These are phyloP conservation scores for Penicillium paneum DNA, from an alignment of 2,329 filamentous ascomycete genomes.

Conservation along the genomic window DNA sequence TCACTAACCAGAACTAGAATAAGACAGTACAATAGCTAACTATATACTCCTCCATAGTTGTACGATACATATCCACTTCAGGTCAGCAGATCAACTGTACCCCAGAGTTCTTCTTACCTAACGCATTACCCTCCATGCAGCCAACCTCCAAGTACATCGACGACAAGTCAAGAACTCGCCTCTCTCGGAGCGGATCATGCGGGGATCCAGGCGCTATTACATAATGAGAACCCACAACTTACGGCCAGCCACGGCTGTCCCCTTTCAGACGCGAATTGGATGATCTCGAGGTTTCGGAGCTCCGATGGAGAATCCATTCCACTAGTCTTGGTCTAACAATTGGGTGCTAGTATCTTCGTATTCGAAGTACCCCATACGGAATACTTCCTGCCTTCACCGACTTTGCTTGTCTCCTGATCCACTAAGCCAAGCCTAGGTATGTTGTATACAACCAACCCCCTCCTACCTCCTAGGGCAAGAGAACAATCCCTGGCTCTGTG, in stretches of 20 bases:
- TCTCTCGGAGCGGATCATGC: conserved; percentile 12
- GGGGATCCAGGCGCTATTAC: conserved; percentile 20
- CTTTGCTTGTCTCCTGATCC: conserved; percentile 7
- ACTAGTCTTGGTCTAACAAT: not conserved
- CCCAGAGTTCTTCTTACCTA: conserved; percentile 25
- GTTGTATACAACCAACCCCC: no score
- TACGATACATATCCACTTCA: not conserved
- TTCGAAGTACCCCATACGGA: not conserved
- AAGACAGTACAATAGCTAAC: no score
- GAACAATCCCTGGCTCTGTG: not conserved
- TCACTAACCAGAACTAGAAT: no score
- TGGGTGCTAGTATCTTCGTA: not conserved
- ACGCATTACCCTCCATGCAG: conserved; percentile 4
- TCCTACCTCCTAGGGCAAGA: not conserved
- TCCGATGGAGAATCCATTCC: not conserved
- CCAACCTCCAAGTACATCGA: not conserved
- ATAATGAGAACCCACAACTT: conserved; percentile 12
- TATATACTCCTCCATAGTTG: no score
- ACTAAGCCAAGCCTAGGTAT: conserved; percentile 3
- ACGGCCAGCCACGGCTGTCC: not conserved
- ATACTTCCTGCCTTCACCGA: conserved; percentile 3
- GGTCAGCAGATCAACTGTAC: conserved; percentile 11
- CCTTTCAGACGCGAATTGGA: not conserved
- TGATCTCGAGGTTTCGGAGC: not conserved
- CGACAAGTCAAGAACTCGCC: conserved; percentile 14